These are phyloP conservation scores for Deinandra increscens DNA, from an alignment of 129 eudicot species.

Conservation along the genomic window DNA sequence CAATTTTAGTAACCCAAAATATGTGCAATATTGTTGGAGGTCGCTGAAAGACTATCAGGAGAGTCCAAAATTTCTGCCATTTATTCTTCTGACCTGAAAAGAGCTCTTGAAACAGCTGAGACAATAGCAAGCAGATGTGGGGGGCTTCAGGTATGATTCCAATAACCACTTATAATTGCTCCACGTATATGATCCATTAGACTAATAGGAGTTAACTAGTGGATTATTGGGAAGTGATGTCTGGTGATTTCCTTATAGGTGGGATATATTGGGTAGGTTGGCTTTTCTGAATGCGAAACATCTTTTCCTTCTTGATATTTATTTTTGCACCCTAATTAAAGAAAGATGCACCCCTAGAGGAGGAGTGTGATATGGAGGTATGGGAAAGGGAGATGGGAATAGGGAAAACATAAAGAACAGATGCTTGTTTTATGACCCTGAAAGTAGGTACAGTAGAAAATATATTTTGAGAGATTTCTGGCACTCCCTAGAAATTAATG, in stretches of 20 bases:
- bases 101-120: conserved; percentile 83
- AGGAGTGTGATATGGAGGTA: not conserved
- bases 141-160: conserved; percentile 65
- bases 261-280: not conserved
- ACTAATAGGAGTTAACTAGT: not conserved
- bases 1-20: not conserved
- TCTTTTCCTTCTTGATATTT: not conserved
- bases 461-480: not conserved
- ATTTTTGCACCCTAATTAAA: not conserved
- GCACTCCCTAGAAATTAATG: not conserved
- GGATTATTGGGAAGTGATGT: not conserved
- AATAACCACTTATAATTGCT: not conserved
- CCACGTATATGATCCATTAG: conserved; percentile 6
- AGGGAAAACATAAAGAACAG: not conserved
- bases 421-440: not conserved
- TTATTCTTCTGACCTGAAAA: conserved; percentile 80
- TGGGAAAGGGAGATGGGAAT: not conserved
- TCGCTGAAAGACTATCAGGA: conserved; percentile 72
- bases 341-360: not conserved
- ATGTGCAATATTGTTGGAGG: conserved; percentile 42
- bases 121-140: conserved; percentile 79
- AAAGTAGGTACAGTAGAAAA: conserved; percentile 7
- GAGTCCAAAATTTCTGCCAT: conserved; percentile 70
- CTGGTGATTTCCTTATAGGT: not conserved
- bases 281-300: not conserved